Evolutionary conservation across 768 basidiomycete genomes (phyloP), one percentile per base, ranked within the genome.

Genomic region (Lyophyllum shimeji): DNA sequence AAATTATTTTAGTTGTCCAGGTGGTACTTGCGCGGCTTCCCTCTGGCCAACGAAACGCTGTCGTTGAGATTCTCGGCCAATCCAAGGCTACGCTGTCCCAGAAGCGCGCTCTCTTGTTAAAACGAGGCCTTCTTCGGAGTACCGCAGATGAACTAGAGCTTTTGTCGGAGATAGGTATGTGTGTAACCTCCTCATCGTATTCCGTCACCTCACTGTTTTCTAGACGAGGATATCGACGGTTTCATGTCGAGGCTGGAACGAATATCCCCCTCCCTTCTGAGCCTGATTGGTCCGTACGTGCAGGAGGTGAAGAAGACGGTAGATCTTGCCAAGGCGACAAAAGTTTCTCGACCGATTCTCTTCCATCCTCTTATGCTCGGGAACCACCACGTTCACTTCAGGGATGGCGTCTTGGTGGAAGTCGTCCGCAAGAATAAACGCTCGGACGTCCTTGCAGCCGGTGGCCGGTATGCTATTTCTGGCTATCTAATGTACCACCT

Each of bases 281-380:
- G 70, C 2, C 66, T 79, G 18, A 74, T 90, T 54, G 70, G 71
- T 23, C 76, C 83, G 18, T 71, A 76, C 9, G 69, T 87, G 2
- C 77, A 81, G 11, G 87, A 91, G 56, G 76, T 93, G 49, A 83
- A 82, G 68, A 76, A 76, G 31, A 84, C 84, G 0, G 74, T 90
- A 15, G 77, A 82, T 45, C 82, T 80, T 53, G 85, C 87, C 2
- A 67, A 69, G 15, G 75, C 81, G 3, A 81, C 87, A 0, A 89
- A 90, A 0, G 85, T 91, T 18, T 71, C 75, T 1, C 74, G 83
- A n/a, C 76, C 79, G 0, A 80, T 93, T 47, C 74, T 76, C 40
- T 84, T 94, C 71, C 82, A 81, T 56, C 92, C 90, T 2, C 72
- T 93, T 24, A 89, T 92, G 85, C 74, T 90, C 23, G 83, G 83